These are phyloP conservation scores for Boletus vinaceobasis DNA, from an alignment of 768 basidiomycete species.

Conservation along the genomic window DNA sequence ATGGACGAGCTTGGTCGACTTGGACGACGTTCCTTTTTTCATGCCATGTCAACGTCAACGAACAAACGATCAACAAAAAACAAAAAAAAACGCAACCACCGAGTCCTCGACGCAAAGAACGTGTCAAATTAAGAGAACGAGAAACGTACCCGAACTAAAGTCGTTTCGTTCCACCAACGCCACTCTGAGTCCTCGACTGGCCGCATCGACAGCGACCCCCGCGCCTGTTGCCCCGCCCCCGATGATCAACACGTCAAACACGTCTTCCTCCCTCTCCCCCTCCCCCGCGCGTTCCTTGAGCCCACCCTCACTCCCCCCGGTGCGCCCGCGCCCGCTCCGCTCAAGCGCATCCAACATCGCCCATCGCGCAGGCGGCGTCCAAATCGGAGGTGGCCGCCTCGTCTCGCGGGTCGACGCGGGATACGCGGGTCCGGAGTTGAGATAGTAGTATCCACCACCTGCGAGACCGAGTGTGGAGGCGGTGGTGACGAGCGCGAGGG, in stretches of 20 bases:
- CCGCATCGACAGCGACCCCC: slow-evolving; percentile 95
- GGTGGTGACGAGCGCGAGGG: slow-evolving; percentile 50
- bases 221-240: slow-evolving; percentile 97
- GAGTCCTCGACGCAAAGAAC: neutral
- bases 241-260: slow-evolving; percentile 80
- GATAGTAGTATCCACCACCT: slow-evolving; percentile 65
- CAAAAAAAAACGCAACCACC: neutral
- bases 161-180: slow-evolving; percentile 93
- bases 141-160: slow-evolving; percentile 69
- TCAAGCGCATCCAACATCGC: slow-evolving; percentile 58
- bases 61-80: neutral
- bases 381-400: slow-evolving; percentile 71
- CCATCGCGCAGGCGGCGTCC: slow-evolving; percentile 71
- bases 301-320: neutral
- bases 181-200: slow-evolving; percentile 85
- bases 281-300: neutral
- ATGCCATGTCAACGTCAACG: neutral
- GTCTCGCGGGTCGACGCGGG: slow-evolving; percentile 60
- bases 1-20: slow-evolving; percentile 97
- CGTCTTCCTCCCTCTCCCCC: slow-evolving; percentile 47
- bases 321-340: slow-evolving; percentile 7
- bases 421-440: slow-evolving; percentile 71
- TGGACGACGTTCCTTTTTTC: slow-evolving; percentile 62
- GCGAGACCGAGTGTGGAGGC: slow-evolving; percentile 51
- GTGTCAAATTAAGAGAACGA: no score